Base-by-base conservation (phyloP, 2,329 filamentous ascomycete genomes). In the Blumeriella jaapii region DNA sequence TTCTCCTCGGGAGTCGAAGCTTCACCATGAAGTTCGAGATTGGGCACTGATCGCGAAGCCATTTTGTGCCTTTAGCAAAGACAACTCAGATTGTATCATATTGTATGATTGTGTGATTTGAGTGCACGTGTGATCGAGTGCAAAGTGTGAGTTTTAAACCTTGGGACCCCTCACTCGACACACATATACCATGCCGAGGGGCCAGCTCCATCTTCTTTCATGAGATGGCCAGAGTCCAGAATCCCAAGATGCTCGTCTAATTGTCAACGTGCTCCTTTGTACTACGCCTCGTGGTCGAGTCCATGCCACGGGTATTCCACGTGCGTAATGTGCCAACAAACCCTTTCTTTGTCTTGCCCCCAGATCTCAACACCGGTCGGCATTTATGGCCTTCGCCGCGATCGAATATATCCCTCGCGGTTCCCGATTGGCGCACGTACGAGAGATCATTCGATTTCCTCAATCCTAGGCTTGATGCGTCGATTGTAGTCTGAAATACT, bases 381-480 rank as follows among this genome's bases (percentile, higher is more conserved):
- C 10, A 24, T 24, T 8, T 9, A 24, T 8, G 22, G 9, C n/a
- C n/a, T n/a, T n/a, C n/a, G n/a, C n/a, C n/a, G n/a, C n/a, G n/a
- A n/a, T n/a, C n/a, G n/a, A n/a, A n/a, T n/a, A n/a, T n/a, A n/a
- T n/a, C n/a, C n/a, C n/a, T n/a, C n/a, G n/a, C n/a, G n/a, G n/a
- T n/a, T n/a, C n/a, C n/a, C n/a, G n/a, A n/a, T n/a, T 27, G 13
- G 25, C n/a, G 13, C 4, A 12, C 9, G 9, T 27, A 27, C 25
- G 25, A 12, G 8, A 8, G 4, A 24, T 50, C 59, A 78, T 52
- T 78, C 74, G 46, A 79, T 62, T 56, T 78, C 75, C 49, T 78
- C 72, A 40, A 79, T 69, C 38, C 61, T 60, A 11, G 64, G 63
- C 40, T 59, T 53, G 25, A 38, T 15, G 29, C 32, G 25, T 22